phyloP scores from a whole-genome alignment of 768 basidiomycete genomes.

The Agaricus subrufescens region DNA sequence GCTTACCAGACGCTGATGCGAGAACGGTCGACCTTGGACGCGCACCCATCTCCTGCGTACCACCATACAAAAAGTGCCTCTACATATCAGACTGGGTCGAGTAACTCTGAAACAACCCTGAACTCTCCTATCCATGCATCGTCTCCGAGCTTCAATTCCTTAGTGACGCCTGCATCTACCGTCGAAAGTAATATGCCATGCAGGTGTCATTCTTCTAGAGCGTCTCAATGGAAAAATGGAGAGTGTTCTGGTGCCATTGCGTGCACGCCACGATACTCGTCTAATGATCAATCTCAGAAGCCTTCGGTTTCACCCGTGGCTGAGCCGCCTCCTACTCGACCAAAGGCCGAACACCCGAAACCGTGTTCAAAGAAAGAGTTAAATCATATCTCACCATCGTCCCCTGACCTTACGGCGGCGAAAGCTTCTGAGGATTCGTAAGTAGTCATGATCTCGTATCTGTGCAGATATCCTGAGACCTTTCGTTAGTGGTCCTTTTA shows the following conservation, averaged over 20 bases:
- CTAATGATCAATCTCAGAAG: neutral
- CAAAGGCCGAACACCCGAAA: constrained; percentile 1
- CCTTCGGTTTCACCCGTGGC: neutral
- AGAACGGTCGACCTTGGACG: constrained; percentile 22
- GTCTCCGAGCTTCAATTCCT: constrained; percentile 23
- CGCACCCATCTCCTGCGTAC: constrained; percentile 2
- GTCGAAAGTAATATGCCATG: constrained; percentile 15
- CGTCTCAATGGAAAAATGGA: neutral
- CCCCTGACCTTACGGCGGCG: neutral
- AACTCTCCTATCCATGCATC: constrained; percentile 25
- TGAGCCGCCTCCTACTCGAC: neutral
- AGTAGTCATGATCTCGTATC: neutral
- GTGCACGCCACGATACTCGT: neutral
- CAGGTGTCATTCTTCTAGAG: constrained; percentile 16
- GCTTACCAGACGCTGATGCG: constrained; percentile 54
- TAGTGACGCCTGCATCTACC: constrained; percentile 25
- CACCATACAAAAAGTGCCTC: neutral
- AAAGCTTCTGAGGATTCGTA: neutral
- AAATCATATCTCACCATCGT: neutral
- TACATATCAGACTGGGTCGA: constrained; percentile 17
- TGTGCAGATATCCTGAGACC: neutral
- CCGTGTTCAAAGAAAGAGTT: neutral
- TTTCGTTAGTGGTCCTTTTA: neutral
- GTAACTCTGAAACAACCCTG: constrained; percentile 21
- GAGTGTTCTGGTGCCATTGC: neutral